phyloP scores from a whole-genome alignment of 768 basidiomycete species.

The Floccularia luteovirens region DNA sequence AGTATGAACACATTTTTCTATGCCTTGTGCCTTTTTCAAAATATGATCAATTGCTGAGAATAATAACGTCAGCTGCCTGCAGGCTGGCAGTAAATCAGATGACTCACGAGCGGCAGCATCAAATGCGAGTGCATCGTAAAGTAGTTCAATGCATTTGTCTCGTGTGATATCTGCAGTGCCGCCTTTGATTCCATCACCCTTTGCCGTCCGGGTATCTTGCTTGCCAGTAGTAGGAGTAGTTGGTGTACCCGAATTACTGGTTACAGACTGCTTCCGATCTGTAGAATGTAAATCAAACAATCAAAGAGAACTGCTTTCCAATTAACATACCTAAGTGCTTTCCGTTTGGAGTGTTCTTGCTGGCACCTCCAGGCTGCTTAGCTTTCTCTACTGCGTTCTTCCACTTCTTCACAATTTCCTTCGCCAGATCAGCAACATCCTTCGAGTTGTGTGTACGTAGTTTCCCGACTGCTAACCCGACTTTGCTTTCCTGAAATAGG shows the following conservation, averaged over 20 bases:
- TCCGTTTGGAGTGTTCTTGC: slow-evolving; percentile 20
- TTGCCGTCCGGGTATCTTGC: slow-evolving; percentile 45
- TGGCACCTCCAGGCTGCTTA: slow-evolving; percentile 18
- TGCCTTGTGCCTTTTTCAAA: slow-evolving; percentile 50
- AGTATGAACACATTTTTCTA: slow-evolving; percentile 63
- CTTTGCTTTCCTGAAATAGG: slow-evolving; percentile 74
- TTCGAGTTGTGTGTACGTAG: slow-evolving; percentile 67
- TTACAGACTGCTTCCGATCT: slow-evolving; percentile 22
- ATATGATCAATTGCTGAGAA: slow-evolving; percentile 64
- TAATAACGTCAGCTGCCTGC: neutral
- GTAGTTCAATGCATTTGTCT: slow-evolving; percentile 82
- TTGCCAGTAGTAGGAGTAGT: slow-evolving; percentile 24
- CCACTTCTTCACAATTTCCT: slow-evolving; percentile 90
- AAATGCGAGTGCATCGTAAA: slow-evolving; percentile 84
- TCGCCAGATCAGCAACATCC: slow-evolving; percentile 74
- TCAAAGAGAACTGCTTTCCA: neutral
- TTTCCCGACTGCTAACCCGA: slow-evolving; percentile 89
- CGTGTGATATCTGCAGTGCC: slow-evolving; percentile 66
- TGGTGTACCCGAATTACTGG: slow-evolving; percentile 30
- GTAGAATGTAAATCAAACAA: neutral
- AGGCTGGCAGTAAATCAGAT: neutral
- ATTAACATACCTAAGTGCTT: slow-evolving; percentile 6
- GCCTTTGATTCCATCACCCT: slow-evolving; percentile 61
- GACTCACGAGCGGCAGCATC: slow-evolving; percentile 86
- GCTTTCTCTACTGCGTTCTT: slow-evolving; percentile 79